Percentiles rank a stretch among this genome's conserved stretches.
Conservation (phyloP, 2,329 filamentous ascomycete genomes). For the Pyrenochaeta sp. region DNA sequence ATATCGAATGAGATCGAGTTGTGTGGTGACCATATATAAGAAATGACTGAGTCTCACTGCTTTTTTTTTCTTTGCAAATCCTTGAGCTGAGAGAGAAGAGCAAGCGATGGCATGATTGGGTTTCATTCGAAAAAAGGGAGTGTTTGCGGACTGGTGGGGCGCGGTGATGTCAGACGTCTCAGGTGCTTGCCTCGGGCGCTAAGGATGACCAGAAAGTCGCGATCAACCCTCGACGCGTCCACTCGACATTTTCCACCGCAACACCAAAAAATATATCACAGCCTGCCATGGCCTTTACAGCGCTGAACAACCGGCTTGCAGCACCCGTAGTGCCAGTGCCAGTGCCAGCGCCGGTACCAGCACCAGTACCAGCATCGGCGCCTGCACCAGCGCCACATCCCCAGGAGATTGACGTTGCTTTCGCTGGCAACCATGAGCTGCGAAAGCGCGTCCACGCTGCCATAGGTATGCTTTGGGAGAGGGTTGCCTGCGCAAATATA, state of each 20-base stretch:
- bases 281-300: constrained; percentile 31
- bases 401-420: constrained; percentile 45
- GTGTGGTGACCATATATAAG: too few species aligned
- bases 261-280: constrained; percentile 12
- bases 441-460: constrained; percentile 49
- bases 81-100: background rate
- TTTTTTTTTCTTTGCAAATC: too few species aligned
- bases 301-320: constrained; percentile 26
- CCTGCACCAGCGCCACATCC: constrained; percentile 23
- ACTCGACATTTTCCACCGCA: constrained; percentile 5
- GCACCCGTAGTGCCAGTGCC: constrained; percentile 14
- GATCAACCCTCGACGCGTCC: constrained; percentile 20
- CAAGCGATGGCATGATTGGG: too few species aligned
- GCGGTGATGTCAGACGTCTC: constrained; percentile 20
- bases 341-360: constrained; percentile 5
- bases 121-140: too few species aligned
- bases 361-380: constrained; percentile 1
- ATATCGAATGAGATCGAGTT: too few species aligned
- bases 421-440: constrained; percentile 44
- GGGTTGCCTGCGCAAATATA: background rate
- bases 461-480: constrained; percentile 35
- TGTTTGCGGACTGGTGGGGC: too few species aligned
- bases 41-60: too few species aligned
- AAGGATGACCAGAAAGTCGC: constrained; percentile 16
- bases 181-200: constrained; percentile 15